Evolutionary conservation across 345 rosid genomes (phyloP), one percentile per base, ranked within the genome.

Genomic region (Eucalyptus leucophloia): DNA sequence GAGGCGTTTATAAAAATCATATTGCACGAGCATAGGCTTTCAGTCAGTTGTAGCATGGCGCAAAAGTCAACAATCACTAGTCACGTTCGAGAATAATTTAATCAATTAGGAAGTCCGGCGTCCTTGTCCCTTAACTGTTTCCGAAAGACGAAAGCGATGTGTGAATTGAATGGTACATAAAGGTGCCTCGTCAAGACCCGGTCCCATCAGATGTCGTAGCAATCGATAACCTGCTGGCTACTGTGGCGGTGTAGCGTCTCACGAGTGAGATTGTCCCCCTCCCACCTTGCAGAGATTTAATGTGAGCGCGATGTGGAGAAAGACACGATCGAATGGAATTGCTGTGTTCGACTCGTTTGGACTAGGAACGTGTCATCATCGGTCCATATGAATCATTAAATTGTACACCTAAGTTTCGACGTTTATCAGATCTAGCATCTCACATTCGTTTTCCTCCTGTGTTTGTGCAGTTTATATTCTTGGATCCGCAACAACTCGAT

Each of bases 241-340:
- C 72, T 62, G 65, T 82, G 17, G 88, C 87, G 16, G 85, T 77
- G 85, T 40, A 40, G 85, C 85, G 42, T 40, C 32, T 89, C 94
- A 95, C 93, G 92, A 91, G 92, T 54, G 94, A 88, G 12, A 24
- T 88, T 94, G 95, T 94, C 95, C 83, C 92, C 95, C 89, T 90
- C 92, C 28, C 87, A 90, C 93, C 86, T 90, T 88, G 90, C 89
- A 93, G 91, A 89, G 80, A 88, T 87, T 90, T 82, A 89, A 56
- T 90, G 88, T 21, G 90, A 89, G 80, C 89, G 81, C 77, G 93
- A 91, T 89, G 4, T 28, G 81, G 72, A 77, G 87, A 88, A 12
- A 6, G 85, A 77, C 85, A 77, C 30, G 30, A 23, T 40, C 44
- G 30, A 77, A 77, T 21, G 85, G 30, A 77, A 7, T 12, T 77